These are phyloP conservation scores for Tylopilus vinaceipallidus DNA, from an alignment of 768 basidiomycete genomes.

Conservation along the genomic window DNA sequence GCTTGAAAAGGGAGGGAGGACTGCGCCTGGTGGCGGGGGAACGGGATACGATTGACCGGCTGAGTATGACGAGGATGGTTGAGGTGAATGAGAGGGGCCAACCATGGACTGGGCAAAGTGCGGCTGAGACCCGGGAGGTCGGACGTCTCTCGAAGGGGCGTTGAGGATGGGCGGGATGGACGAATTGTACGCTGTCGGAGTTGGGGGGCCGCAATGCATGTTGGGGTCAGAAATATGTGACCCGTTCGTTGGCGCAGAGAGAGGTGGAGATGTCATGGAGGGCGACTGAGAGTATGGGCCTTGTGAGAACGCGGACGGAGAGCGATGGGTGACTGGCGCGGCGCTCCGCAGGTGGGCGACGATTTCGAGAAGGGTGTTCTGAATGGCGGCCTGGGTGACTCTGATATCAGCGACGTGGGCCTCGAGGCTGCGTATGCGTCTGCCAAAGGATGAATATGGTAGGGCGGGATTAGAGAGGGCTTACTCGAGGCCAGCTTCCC, in stretches of 20 bases:
- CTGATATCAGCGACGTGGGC: conserved; percentile 82
- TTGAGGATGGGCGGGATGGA: conserved; percentile 32
- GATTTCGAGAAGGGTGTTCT: conserved; percentile 77
- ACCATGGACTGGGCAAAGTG: conserved; percentile 34
- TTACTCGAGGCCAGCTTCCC: conserved; percentile 87
- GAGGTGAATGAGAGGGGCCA: conserved; percentile 44
- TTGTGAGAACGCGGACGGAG: conserved; percentile 55
- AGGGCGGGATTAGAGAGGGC: conserved; percentile 29
- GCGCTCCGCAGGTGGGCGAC: conserved; percentile 71
- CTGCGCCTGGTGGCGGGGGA: too few relatives aligned
- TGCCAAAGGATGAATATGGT: conserved; percentile 33
- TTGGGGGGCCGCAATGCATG: conserved; percentile 27
- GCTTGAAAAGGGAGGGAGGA: conserved; percentile 71
- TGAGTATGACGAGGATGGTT: conserved; percentile 41
- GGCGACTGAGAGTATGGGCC: conserved; percentile 63
- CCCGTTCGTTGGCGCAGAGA: conserved; percentile 41
- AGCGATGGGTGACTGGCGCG: conserved; percentile 47
- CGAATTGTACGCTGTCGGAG: conserved; percentile 31
- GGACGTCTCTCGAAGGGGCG: conserved; percentile 29
- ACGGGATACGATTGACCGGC: too few relatives aligned
- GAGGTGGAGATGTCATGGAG: conserved; percentile 51
- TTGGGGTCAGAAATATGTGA: conserved; percentile 23
- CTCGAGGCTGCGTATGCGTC: conserved; percentile 90
- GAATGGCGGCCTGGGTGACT: conserved; percentile 69
- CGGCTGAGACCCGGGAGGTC: conserved; percentile 36